Base-by-base conservation (phyloP, 2,329 filamentous ascomycete genomes). In the Aspergillus japonicus region DNA sequence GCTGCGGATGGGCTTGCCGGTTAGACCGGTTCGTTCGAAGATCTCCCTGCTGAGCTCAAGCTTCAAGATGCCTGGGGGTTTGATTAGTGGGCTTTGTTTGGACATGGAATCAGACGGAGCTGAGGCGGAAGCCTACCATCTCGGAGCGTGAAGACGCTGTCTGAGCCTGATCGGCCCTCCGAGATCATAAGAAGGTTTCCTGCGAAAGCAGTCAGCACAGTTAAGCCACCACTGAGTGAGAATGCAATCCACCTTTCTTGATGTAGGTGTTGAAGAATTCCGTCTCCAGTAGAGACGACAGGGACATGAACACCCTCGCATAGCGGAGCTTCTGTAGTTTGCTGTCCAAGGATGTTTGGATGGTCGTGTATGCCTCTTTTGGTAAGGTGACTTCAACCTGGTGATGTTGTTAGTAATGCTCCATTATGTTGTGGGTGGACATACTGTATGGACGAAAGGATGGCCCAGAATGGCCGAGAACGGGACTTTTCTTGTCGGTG, bases 261-360 rank as follows among this genome's bases (percentile, higher is more conserved):
- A 98, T 88, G 71, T 96, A 93, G 48, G 87, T 81, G n/a, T 85
- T 89, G 69, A 96, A 92, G 68, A 97, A 96, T 0, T 87, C 84
- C 1, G 86, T 85, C 35, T 89, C 82, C 1, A 98, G 73, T 5
- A 98, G 71, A 60, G 91, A 87, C 8, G 82, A 83, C 10, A 96
- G 81, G 3, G 86, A 85, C 83, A 96, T 87, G 65, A 86, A 84
- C 2, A 96, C 86, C 61, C 85, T 84, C 33, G 85, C 84, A 80
- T 91, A 96, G 50, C 77, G 75, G 14, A 78, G 68, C 10, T 66
- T 72, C n/a, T 68, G 67, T 24, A 76, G 64, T 39, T 77, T 75
- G 3, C 64, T 69, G 7, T 82, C 72, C 16, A 92, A 69, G 63
- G 83, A 82, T 33, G 81, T 71, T 66, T 80, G 79, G 3, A 90